Conservation (phyloP, 2,329 filamentous ascomycete species). For the Magnaporthiopsis rhizophila region DNA sequence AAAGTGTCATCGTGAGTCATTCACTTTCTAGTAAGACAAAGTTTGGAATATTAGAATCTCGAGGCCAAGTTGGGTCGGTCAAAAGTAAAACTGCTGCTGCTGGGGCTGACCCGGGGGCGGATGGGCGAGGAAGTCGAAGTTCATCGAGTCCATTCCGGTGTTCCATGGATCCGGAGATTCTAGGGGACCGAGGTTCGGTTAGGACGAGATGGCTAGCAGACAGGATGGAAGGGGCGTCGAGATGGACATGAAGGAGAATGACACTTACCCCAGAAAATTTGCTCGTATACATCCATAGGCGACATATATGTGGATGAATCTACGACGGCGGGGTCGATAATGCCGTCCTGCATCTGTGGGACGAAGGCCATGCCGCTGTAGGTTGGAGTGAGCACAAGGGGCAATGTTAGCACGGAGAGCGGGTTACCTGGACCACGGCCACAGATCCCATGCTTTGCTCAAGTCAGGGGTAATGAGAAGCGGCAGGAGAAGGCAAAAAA, state of each 20-base stretch:
- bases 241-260: background rate
- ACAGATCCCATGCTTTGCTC: background rate
- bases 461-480: background rate
- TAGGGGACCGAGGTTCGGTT: constrained; percentile 17
- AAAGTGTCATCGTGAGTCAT: background rate
- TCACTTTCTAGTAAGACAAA: background rate
- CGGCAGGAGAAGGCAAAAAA: background rate
- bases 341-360: constrained; percentile 27
- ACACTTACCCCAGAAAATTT: constrained; percentile 55
- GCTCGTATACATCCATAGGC: constrained; percentile 60
- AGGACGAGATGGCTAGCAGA: no score
- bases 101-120: constrained; percentile 50
- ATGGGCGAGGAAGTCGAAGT: constrained; percentile 53
- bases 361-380: constrained; percentile 26
- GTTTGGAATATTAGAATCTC: background rate
- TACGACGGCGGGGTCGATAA: constrained; percentile 17
- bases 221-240: no score
- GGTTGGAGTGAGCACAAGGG: background rate
- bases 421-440: background rate
- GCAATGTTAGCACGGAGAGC: background rate
- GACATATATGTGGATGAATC: constrained; percentile 54
- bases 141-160: constrained; percentile 46
- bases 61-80: constrained; percentile 5
- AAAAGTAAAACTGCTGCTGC: constrained; percentile 50
- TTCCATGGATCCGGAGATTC: constrained; percentile 55